Evolutionary conservation across 441 rosid genomes (phyloP), one percentile per base, ranked within the genome.

Genomic region (Croton laevigatus): DNA sequence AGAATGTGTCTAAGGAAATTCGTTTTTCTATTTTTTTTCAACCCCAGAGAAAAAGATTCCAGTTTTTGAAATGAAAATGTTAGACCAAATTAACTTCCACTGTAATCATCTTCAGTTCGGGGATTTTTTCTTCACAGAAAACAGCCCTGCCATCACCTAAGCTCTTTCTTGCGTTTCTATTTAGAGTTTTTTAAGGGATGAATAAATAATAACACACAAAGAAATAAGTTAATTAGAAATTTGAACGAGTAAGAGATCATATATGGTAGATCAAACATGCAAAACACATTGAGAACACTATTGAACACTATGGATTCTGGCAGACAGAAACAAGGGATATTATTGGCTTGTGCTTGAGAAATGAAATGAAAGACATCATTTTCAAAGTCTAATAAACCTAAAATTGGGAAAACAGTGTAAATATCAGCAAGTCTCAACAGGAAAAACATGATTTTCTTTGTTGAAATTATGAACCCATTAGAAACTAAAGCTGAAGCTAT

Each of bases 201-300:
- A 13, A 36, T n/a, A 0, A n/a, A 51, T 2, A 23, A 51, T 10
- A 51, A 19, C 13, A 4, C 3, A 53, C 12, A 19, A 53, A 53
- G 32, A 55, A 5, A 9, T 0, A 45, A 13, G 44, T 3, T 1
- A 45, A 44, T 23, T 4, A 62, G 5, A 1, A 27, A 27, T 27
- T 27, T 27, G 27, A 46, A 46, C 3, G 8, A 14, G 42, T 22
- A n/a, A 55, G 59, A 65, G 59, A 17, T 22, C 54, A n/a, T 20
- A 34, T 66, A n/a, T n/a, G 16, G 70, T 11, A 66, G 48, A 52
- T 66, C 69, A 34, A 66, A 66, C 59, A 66, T 17, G 32, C 46
- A 52, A 19, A 66, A 13, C 12, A 48, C 42, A 22, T 52, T 34
- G 0, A 34, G 32, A 27, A 27, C 32, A 27, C 32, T 27, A 27